Base-by-base conservation (phyloP, 192 early-diverging fungal species). In the Coemansia umbellata region DNA sequence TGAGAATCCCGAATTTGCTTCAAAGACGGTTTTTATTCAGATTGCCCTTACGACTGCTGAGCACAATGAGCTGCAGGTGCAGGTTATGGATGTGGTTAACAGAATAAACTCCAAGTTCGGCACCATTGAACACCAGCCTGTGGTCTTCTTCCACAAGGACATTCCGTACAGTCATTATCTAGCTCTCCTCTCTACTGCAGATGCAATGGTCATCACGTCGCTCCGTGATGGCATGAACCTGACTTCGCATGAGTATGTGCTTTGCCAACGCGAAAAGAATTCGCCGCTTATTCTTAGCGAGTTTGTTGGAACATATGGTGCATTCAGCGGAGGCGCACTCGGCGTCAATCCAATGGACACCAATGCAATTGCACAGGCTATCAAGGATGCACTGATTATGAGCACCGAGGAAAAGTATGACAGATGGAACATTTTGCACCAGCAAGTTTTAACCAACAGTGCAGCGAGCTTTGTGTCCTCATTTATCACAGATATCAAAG, bases 311-410 rank as follows among this genome's bases (percentile, higher is more conserved):
- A 95, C 94, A 0, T 93, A 92, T 48, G 94, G 94, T 37, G 85
- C 87, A 10, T 82, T 96, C 23, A 87, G 89, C 33, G 90, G 88
- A 17, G 84, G 81, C 2, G 87, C 88, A 28, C 66, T 92, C 17
- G 78, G 91, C 11, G 89, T 98, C n/a, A 98, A 98, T 66, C 95
- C 95, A 15, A 97, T 94, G 94, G 93, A 98, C 69, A 90, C 87
- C 37, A 60, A 75, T 68, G 92, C 93, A 41, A 90, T 93, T 5
- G 90, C 92, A 6, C 73, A 85, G 48, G 91, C 93, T 6, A 91
- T 97, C 65, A 82, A 92, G 63, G 92, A 93, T 27, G 94, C 89
- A 1, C 80, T 98, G 18, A 75, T 67, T 32, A 93, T 93, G 87
- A 53, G 67, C 33, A 62, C 81, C n/a, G 88, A 91, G 21, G 94